phyloP scores from a whole-genome alignment of 140 eudicot species.

The Bidens hawaiensis region DNA sequence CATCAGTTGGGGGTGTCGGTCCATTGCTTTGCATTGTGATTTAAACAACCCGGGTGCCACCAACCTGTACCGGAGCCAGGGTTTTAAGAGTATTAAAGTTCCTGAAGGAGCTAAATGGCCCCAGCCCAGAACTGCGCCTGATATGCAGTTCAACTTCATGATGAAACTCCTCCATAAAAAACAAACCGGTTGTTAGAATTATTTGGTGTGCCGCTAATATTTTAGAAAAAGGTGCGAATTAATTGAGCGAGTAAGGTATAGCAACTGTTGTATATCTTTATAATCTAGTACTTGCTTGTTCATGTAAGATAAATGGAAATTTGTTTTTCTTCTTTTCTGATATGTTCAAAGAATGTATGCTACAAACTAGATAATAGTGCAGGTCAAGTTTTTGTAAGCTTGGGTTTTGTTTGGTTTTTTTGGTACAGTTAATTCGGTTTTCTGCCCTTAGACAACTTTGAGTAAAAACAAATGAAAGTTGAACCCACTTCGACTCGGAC shows the following conservation, averaged over 20 bases:
- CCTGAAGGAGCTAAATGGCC: conserved; percentile 97
- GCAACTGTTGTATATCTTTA: conserved; percentile 27
- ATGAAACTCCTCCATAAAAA: conserved; percentile 57
- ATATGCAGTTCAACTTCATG: conserved; percentile 79
- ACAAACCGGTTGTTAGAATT: conserved; percentile 11
- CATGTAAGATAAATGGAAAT: conserved; percentile 28
- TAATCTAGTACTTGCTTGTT: conserved; percentile 27
- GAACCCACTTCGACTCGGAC: too few species aligned
- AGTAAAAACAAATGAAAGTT: too few species aligned
- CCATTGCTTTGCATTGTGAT: conserved; percentile 86
- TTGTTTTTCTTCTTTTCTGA: background rate
- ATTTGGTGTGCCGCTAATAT: background rate
- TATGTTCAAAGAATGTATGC: background rate
- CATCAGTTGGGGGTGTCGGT: conserved; percentile 77
- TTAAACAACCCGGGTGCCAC: conserved; percentile 60
- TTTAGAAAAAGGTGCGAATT: conserved; percentile 8
- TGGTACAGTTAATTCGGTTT: too few species aligned
- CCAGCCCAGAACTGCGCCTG: conserved; percentile 67
- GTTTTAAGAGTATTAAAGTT: conserved; percentile 54
- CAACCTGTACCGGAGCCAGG: conserved; percentile 58
- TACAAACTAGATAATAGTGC: background rate
- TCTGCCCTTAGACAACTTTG: too few species aligned
- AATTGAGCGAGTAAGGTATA: conserved; percentile 21
- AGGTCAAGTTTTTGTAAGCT: background rate
- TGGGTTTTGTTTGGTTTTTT: background rate